Evolutionary conservation across 2,329 filamentous ascomycete species (phyloP).

Genomic region (Camillea tinctor): DNA sequence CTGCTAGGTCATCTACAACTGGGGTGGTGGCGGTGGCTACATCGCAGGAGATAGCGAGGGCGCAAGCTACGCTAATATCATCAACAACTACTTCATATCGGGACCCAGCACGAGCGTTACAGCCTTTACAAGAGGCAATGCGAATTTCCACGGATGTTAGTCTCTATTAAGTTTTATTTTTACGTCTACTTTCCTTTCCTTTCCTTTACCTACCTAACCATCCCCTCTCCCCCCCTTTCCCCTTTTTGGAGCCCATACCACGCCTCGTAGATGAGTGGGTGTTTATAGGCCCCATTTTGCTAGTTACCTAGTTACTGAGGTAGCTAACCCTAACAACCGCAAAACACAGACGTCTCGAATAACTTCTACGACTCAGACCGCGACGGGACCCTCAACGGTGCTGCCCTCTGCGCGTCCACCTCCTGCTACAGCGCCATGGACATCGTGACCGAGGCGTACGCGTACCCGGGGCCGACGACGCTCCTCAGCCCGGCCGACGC

Average conservation of each 20-base stretch:
- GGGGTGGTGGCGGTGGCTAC: slow-evolving; percentile 53
- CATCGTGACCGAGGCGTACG: slow-evolving; percentile 39
- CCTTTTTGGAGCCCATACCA: neutral
- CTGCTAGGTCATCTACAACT: slow-evolving; percentile 54
- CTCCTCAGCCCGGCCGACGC: slow-evolving; percentile 40
- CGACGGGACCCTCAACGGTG: slow-evolving; percentile 49
- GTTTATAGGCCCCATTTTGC: too few species aligned
- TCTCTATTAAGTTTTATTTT: too few species aligned
- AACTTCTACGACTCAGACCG: slow-evolving; percentile 53
- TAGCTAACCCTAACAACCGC: too few species aligned
- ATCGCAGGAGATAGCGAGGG: slow-evolving; percentile 51
- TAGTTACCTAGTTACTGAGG: too few species aligned
- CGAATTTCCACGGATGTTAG: slow-evolving; percentile 49
- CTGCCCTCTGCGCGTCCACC: slow-evolving; percentile 39
- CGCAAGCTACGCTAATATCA: slow-evolving; percentile 48
- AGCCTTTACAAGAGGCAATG: slow-evolving; percentile 55
- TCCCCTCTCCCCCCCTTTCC: neutral
- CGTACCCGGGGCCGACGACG: slow-evolving; percentile 43
- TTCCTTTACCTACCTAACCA: neutral
- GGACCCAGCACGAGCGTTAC: slow-evolving; percentile 49
- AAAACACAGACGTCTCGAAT: slow-evolving; percentile 46
- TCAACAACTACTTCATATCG: slow-evolving; percentile 57
- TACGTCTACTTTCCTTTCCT: neutral
- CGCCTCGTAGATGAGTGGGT: too few species aligned
- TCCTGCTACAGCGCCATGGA: slow-evolving; percentile 48